These are phyloP conservation scores for Paecilomyces formosus DNA, from an alignment of 2,329 filamentous ascomycete genomes.

Conservation along the genomic window DNA sequence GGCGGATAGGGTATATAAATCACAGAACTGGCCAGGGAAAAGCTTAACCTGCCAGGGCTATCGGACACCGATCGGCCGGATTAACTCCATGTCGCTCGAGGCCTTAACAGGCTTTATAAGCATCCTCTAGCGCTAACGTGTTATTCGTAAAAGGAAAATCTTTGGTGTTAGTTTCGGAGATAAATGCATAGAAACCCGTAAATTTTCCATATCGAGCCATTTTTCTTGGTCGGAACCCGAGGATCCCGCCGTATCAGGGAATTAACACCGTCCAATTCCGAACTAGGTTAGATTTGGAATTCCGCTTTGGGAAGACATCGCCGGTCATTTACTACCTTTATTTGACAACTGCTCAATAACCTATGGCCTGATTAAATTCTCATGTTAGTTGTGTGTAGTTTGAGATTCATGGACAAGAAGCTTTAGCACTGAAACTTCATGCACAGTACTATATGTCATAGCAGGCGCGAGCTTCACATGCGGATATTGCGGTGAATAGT, in stretches of 20 bases:
- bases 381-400: no score
- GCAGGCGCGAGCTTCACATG: no score
- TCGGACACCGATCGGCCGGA: background rate
- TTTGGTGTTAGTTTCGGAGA: background rate
- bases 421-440: no score
- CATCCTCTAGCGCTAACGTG: background rate
- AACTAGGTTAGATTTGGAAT: background rate
- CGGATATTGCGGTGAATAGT: no score
- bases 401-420: no score
- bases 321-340: background rate
- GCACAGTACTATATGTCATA: no score
- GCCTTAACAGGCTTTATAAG: background rate
- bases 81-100: background rate
- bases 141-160: background rate
- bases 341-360: no score
- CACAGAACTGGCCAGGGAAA: background rate
- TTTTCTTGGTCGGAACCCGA: background rate
- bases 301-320: background rate
- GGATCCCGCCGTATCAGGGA: background rate
- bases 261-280: background rate
- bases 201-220: background rate
- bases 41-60: background rate
- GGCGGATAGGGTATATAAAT: background rate
- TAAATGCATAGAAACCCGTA: background rate
- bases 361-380: no score